Conservation (phyloP, 371 early-diverging fungal species). For the Thermomucor indicae-seudaticae region DNA sequence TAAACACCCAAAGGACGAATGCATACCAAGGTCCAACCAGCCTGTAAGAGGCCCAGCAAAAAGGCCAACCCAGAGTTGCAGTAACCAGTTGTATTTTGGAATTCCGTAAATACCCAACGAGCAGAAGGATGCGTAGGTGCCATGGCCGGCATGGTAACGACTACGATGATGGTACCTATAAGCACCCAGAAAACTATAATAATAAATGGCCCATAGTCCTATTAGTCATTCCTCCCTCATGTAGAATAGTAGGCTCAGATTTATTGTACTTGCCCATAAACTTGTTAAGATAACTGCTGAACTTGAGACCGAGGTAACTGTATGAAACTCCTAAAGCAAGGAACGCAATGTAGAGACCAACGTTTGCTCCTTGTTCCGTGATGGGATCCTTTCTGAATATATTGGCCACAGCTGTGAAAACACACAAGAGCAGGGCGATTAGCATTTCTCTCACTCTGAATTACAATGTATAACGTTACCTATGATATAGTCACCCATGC, state of each 20-base stretch:
- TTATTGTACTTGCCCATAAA: constrained; percentile 15
- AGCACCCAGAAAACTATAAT: constrained; percentile 25
- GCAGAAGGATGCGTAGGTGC: constrained; percentile 28
- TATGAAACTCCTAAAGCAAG: constrained; percentile 14
- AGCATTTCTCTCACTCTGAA: not conserved
- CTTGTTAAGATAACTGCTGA: constrained; percentile 22
- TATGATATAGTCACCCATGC: constrained; percentile 11
- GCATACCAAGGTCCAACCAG: constrained; percentile 30
- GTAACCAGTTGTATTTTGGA: constrained; percentile 32
- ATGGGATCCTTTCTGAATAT: constrained; percentile 11
- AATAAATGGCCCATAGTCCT: not conserved
- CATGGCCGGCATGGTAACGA: constrained; percentile 30
- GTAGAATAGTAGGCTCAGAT: too few species aligned
- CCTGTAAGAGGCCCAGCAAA: constrained; percentile 36
- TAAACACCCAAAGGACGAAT: not conserved
- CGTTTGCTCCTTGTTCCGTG: constrained; percentile 22
- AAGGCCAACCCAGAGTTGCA: constrained; percentile 26
- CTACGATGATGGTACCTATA: constrained; percentile 30
- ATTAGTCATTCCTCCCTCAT: not conserved
- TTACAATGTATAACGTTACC: not conserved
- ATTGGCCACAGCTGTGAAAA: constrained; percentile 14
- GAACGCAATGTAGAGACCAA: constrained; percentile 27
- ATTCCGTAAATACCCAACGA: constrained; percentile 38
- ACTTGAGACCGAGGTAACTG: constrained; percentile 25
- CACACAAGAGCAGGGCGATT: not conserved